A percentile compares a stretch with the other conserved stretches of the same genome.
phyloP scores from a whole-genome alignment of 768 basidiomycete species.

The Tulasnella calospora region DNA sequence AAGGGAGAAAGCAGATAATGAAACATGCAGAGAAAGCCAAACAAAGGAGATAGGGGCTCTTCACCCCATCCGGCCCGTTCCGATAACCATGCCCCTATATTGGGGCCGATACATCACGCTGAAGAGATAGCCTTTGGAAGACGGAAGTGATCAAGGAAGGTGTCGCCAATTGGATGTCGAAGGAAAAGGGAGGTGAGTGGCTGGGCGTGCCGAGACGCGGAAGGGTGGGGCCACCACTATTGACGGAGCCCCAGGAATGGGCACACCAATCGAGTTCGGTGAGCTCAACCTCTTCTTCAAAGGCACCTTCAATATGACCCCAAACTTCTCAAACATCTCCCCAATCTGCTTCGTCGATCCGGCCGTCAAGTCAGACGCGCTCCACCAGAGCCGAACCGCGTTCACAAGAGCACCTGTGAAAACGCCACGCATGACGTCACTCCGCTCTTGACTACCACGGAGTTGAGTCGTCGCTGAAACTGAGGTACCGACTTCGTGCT shows the following conservation, averaged over 20 bases:
- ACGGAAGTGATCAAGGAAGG: too few relatives aligned
- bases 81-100: neutral
- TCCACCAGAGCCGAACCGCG: neutral
- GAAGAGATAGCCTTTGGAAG: too few relatives aligned
- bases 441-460: neutral
- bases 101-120: too few relatives aligned
- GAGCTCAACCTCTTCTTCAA: neutral
- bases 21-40: neutral
- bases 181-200: too few relatives aligned
- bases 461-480: neutral
- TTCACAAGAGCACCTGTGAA: neutral
- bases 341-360: neutral
- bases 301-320: neutral
- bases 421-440: neutral
- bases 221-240: neutral
- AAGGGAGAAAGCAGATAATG: neutral
- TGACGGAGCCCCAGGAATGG: neutral
- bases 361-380: neutral
- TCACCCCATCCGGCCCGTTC: neutral
- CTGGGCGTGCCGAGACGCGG: neutral
- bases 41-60: neutral
- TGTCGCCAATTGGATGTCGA: too few relatives aligned
- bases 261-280: neutral
- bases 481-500: neutral
- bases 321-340: neutral